A percentile compares a stretch with the other conserved stretches of the same genome.
Evolutionary conservation across 139 green algal species (phyloP).

Genomic region (Micromonas pusilla): DNA sequence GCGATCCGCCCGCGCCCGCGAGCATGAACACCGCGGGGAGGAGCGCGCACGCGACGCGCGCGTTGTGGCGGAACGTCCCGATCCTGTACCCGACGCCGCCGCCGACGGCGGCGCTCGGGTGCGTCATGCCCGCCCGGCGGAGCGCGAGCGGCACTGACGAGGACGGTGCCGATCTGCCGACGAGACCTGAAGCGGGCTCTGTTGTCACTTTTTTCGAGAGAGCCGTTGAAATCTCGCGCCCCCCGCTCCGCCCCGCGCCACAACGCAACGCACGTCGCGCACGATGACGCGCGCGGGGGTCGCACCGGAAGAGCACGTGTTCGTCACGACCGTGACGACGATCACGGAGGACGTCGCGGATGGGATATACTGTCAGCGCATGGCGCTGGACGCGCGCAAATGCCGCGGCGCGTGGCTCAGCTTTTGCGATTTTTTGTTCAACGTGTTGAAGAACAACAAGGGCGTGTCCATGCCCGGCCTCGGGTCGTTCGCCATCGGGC

Average conservation of each 20-base stretch:
- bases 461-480: background rate
- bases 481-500: background rate
- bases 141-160: no score
- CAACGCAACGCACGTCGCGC: background rate
- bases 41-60: conserved; percentile 58
- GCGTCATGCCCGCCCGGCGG: no score
- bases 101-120: no score
- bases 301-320: no score
- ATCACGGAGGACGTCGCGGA: background rate
- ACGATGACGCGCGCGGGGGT: no score
- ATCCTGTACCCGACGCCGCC: background rate
- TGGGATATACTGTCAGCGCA: background rate
- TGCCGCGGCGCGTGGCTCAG: background rate
- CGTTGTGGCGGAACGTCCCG: background rate
- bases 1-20: conserved; percentile 56
- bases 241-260: background rate
- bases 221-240: no score
- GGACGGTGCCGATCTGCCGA: no score
- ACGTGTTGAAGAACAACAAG: background rate
- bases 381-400: background rate
- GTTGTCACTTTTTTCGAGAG: background rate
- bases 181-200: no score
- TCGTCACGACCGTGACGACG: background rate
- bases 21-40: conserved; percentile 66
- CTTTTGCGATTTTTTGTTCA: background rate